phyloP scores from a whole-genome alignment of 805 yeast species.

The Starmerella vaccinii region DNA sequence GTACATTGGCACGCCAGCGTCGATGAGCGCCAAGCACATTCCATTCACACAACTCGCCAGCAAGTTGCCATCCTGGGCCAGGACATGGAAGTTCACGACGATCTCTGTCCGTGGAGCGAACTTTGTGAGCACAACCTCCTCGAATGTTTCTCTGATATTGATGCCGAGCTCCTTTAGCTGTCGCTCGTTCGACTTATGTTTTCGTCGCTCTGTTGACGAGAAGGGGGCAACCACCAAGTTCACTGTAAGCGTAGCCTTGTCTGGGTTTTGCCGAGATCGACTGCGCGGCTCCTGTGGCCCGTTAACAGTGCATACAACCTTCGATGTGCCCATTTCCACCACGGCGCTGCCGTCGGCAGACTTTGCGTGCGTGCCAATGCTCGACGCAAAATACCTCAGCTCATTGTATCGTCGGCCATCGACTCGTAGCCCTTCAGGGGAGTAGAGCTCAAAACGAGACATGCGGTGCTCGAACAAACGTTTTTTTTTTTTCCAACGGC shows the following conservation, averaged over 20 bases:
- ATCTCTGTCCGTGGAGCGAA: slow-evolving; percentile 77
- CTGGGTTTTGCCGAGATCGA: slow-evolving; percentile 38
- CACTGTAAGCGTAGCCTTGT: slow-evolving; percentile 51
- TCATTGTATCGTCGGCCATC: slow-evolving; percentile 97
- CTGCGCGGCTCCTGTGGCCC: slow-evolving; percentile 82
- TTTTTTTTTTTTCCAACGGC: neutral
- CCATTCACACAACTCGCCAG: slow-evolving; percentile 74
- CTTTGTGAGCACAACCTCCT: slow-evolving; percentile 55
- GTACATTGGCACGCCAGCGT: slow-evolving; percentile 90
- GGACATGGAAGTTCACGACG: slow-evolving; percentile 61
- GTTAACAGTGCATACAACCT: slow-evolving; percentile 69
- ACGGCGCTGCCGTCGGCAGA: slow-evolving; percentile 82
- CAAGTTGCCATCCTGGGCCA: slow-evolving; percentile 85
- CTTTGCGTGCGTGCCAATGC: slow-evolving; percentile 77
- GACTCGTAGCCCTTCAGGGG: slow-evolving; percentile 83
- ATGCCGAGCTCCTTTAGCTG: slow-evolving; percentile 31
- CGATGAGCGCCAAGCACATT: slow-evolving; percentile 77
- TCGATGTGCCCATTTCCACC: slow-evolving; percentile 85
- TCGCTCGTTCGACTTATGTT: slow-evolving; percentile 52
- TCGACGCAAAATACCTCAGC: slow-evolving; percentile 67
- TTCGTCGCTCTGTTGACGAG: slow-evolving; percentile 65
- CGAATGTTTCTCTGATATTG: slow-evolving; percentile 30
- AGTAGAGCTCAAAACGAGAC: slow-evolving; percentile 54
- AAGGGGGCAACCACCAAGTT: slow-evolving; percentile 68
- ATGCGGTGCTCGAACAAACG: neutral